Evolutionary conservation across 495 filamentous ascomycete genomes (phyloP).

Genomic region (Corynascus novoguineensis): DNA sequence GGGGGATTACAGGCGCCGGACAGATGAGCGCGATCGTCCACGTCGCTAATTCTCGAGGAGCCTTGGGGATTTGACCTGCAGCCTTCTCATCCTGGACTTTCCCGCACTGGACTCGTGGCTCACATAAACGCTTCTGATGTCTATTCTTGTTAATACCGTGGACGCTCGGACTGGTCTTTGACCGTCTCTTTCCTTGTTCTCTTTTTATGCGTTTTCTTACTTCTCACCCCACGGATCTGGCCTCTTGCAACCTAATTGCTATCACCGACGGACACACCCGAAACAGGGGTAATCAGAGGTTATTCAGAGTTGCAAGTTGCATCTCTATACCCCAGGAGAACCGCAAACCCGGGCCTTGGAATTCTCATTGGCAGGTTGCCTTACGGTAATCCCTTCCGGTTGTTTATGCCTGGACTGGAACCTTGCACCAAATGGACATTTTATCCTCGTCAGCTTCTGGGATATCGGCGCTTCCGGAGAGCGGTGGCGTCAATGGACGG

Average conservation of each 20-base stretch:
- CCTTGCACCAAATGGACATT: slow-evolving; percentile 11
- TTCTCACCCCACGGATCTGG: slow-evolving; percentile 28
- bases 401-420: background rate
- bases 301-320: slow-evolving; percentile 43
- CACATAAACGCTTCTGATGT: slow-evolving; percentile 17
- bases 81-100: slow-evolving; percentile 8
- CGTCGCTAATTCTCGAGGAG: slow-evolving; percentile 21
- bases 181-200: slow-evolving; percentile 8
- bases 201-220: slow-evolving; percentile 5
- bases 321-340: slow-evolving; percentile 26
- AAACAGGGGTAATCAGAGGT: slow-evolving; percentile 29
- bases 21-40: slow-evolving; percentile 28
- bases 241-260: slow-evolving; percentile 24
- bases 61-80: slow-evolving; percentile 11
- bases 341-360: slow-evolving; percentile 6
- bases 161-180: slow-evolving; percentile 21
- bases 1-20: slow-evolving; percentile 28
- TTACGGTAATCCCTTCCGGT: slow-evolving; percentile 4
- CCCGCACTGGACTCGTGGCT: slow-evolving; percentile 11
- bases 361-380: background rate
- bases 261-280: slow-evolving; percentile 38
- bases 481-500: slow-evolving; percentile 13
- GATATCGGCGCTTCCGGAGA: slow-evolving; percentile 13
- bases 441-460: background rate
- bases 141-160: slow-evolving; percentile 26